Percentiles rank a stretch among this genome's conserved stretches.
These are phyloP conservation scores for Bromus sterilis DNA, from an alignment of 176 grass and related monocot species.

Conservation along the genomic window DNA sequence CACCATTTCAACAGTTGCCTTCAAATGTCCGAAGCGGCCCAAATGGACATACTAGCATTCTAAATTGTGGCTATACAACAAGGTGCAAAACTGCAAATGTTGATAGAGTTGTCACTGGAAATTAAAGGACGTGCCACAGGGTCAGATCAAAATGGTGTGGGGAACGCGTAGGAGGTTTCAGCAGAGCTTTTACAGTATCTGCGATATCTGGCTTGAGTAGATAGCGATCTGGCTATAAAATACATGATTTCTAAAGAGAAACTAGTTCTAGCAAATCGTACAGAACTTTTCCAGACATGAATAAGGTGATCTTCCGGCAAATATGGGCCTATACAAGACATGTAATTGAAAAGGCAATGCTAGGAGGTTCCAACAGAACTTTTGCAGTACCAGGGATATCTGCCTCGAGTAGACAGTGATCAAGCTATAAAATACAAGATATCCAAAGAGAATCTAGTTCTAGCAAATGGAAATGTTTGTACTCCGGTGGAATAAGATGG, in stretches of 20 bases:
- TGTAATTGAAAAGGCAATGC: background rate
- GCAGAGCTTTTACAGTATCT: background rate
- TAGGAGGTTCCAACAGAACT: background rate
- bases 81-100: background rate
- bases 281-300: background rate
- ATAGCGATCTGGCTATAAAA: background rate
- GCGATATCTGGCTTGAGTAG: background rate
- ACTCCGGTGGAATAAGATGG: background rate
- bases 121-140: background rate
- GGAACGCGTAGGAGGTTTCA: background rate
- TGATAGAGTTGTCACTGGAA: background rate
- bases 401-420: background rate
- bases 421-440: background rate
- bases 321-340: background rate
- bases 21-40: background rate
- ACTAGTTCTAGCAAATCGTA: background rate
- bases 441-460: background rate
- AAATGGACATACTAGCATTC: background rate
- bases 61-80: background rate
- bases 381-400: background rate
- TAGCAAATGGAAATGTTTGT: background rate
- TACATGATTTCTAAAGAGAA: background rate
- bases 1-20: background rate
- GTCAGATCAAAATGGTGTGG: background rate
- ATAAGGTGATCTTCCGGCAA: background rate